phyloP scores from a whole-genome alignment of 164 flowering plant genomes.

The Annona cherimola region DNA sequence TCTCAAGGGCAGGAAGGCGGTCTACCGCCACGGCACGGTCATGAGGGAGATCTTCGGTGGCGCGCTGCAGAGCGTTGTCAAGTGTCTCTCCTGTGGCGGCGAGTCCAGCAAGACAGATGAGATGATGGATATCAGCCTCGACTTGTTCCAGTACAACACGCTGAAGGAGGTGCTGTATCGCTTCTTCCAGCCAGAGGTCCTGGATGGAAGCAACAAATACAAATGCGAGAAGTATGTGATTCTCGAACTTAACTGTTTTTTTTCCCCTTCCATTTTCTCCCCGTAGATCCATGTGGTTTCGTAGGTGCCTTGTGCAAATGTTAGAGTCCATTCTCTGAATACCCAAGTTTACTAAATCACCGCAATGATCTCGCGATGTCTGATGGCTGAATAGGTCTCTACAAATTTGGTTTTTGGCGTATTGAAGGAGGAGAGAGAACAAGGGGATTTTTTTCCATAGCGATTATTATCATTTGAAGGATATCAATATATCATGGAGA shows the following conservation, averaged over 20 bases:
- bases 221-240: slow-evolving; percentile 72
- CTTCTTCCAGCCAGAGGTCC: slow-evolving; percentile 81
- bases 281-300: neutral
- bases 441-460: no score
- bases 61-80: slow-evolving; percentile 84
- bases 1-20: slow-evolving; percentile 33
- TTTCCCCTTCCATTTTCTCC: neutral
- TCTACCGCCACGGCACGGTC: slow-evolving; percentile 27
- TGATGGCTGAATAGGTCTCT: no score
- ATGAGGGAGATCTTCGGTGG: slow-evolving; percentile 95
- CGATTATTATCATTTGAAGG: no score
- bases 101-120: slow-evolving; percentile 91
- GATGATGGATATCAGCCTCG: slow-evolving; percentile 94
- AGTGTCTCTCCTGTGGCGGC: slow-evolving; percentile 67
- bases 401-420: no score
- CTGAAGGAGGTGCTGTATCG: slow-evolving; percentile 63
- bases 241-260: neutral
- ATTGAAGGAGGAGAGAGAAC: no score
- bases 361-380: no score
- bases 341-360: neutral
- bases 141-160: slow-evolving; percentile 54
- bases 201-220: slow-evolving; percentile 92
- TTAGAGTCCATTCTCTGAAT: neutral
- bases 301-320: neutral
- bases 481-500: no score